Percentiles rank a stretch among this genome's conserved stretches.
Conservation (phyloP, 495 filamentous ascomycete species). For the Articulospora tetracladia region DNA sequence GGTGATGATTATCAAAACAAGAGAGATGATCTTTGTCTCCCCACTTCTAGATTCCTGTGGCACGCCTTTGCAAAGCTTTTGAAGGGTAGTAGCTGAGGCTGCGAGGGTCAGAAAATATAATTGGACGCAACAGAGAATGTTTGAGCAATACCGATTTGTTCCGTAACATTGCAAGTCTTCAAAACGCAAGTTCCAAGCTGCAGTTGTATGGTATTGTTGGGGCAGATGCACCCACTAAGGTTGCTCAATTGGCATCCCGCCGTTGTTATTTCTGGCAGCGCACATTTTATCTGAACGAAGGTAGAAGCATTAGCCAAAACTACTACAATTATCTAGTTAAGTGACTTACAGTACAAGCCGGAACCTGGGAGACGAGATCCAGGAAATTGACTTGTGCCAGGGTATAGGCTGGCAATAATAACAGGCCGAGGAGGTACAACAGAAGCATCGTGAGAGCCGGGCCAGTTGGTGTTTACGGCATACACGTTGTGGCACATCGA, state of each 20-base stretch:
- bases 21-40: neutral
- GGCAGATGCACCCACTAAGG: constrained; percentile 16
- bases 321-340: no score
- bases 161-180: constrained; percentile 8
- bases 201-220: constrained; percentile 9
- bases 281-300: no score
- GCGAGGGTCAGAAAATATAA: neutral
- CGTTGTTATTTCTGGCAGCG: neutral
- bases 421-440: no score
- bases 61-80: constrained; percentile 3
- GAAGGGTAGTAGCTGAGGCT: neutral
- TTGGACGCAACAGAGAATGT: neutral
- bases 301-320: no score
- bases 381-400: no score
- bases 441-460: no score
- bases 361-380: no score
- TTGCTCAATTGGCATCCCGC: constrained; percentile 8
- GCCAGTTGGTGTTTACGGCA: no score
- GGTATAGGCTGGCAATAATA: no score
- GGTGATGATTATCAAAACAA: neutral
- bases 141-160: constrained; percentile 12
- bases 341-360: no score
- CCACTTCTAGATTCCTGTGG: neutral
- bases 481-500: no score
- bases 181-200: constrained; percentile 13